Base-by-base conservation (phyloP, 371 early-diverging fungal species). In the Lichtheimia corymbifera region DNA sequence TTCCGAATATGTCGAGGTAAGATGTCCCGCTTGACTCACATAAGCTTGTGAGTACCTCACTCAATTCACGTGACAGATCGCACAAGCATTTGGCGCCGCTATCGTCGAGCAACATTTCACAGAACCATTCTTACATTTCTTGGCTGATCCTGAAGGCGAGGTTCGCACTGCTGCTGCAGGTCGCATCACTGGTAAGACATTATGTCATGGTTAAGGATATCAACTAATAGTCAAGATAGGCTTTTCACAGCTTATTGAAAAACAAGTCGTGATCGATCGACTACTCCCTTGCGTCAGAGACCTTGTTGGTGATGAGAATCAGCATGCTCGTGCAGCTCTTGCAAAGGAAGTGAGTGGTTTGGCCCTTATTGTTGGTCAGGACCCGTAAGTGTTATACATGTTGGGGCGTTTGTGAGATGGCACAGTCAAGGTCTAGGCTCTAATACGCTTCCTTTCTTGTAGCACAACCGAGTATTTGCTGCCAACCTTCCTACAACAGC, bases 71-170 rank as follows among this genome's bases (percentile, higher is more conserved):
- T 56, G 50, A 12, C 69, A 92, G 92, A 77, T 96, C 56, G 79
- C 91, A 44, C 87, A 92, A 54, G 89, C 92, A 49, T 93, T 93
- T 60, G 94, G 93, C 4, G 77, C 83, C 35, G 84, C 89, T 27
- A 86, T 93, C 63, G 83, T 90, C 2, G 74, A 82, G 25, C 91
- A 91, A 54, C 89, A 93, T 24, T 81, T 95, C 47, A 87, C 91
- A 49, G 64, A 73, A 18, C 81, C 84, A 5, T 96, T 92, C 68
- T 87, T 95, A 40, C 77, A 83, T 51, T 80, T 96, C 41, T 72
- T 97, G 72, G 92, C 90, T 70, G 99, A 99, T 79, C 88, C 84
- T 62, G 99, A 99, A 74, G 97, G 97, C 1, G 99, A 99, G 79
- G 99, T 99, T 44, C 90, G 98, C 63, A 94, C 93, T 3, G 95